Percentiles rank a stretch among this genome's conserved stretches.
Conservation (phyloP, 345 rosid species). For the Clausena lansium region DNA sequence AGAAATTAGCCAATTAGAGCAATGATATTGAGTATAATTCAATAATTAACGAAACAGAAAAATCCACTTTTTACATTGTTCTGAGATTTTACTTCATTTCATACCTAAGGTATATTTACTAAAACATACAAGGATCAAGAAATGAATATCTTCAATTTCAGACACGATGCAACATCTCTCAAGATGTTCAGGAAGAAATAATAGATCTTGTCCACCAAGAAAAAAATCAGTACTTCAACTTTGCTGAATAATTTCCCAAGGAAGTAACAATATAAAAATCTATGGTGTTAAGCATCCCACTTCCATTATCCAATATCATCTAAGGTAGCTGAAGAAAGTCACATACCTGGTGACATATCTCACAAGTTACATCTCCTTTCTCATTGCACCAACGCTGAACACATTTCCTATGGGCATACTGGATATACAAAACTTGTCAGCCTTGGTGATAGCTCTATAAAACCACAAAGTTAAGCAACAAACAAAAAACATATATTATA, state of each 20-base stretch:
- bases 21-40: neutral
- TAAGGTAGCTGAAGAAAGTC: neutral
- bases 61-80: neutral
- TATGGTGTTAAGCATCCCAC: neutral
- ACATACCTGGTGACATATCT: conserved; percentile 90
- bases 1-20: neutral
- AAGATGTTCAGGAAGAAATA: neutral
- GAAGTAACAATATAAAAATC: neutral
- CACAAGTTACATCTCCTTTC: conserved; percentile 91
- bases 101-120: neutral
- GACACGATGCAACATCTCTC: neutral
- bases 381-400: conserved; percentile 98
- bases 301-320: neutral
- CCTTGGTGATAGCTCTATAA: neutral
- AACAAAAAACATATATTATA: neutral
- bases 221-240: neutral
- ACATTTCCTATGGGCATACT: conserved; percentile 99
- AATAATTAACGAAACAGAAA: neutral
- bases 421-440: conserved; percentile 16
- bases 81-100: neutral
- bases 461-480: neutral
- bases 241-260: neutral
- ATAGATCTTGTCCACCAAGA: neutral
- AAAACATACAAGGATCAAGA: neutral
- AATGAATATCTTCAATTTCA: neutral